Conservation (phyloP, 2,329 filamentous ascomycete species). For the Aspergillus japonicus region DNA sequence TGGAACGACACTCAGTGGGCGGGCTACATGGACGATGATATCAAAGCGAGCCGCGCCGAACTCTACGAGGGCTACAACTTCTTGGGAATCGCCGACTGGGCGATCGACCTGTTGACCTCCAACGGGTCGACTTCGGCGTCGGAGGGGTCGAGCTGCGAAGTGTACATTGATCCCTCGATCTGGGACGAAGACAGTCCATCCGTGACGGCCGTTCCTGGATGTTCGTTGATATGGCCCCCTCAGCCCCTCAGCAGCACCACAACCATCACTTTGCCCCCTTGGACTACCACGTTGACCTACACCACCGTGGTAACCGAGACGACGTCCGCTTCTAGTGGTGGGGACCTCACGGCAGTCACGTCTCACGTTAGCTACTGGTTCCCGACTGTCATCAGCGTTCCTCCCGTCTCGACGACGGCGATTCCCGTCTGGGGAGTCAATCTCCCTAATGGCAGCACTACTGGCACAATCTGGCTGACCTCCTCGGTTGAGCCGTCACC, state of each 20-base stretch:
- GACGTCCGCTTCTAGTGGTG: not conserved
- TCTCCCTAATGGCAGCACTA: not conserved
- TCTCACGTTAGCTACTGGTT: not conserved
- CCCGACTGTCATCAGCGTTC: not conserved
- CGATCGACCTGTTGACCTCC: not conserved
- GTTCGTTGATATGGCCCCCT: not conserved
- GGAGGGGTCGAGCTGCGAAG: not conserved
- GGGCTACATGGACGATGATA: conserved; percentile 7
- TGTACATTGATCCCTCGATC: not conserved
- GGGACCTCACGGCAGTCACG: not conserved
- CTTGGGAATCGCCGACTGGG: not conserved
- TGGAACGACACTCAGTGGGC: conserved; percentile 13
- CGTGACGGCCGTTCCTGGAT: not conserved
- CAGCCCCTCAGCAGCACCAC: not conserved
- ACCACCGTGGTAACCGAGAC: not conserved
- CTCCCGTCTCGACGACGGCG: not conserved
- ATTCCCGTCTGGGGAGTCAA: not conserved
- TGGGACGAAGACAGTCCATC: not conserved
- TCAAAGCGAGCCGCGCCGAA: conserved; percentile 1
- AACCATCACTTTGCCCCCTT: not conserved
- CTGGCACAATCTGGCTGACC: not conserved
- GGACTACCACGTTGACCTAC: not conserved
- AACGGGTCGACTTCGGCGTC: not conserved
- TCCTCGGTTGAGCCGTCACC: not conserved
- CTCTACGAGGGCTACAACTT: conserved; percentile 7